A percentile compares a stretch with the other conserved stretches of the same genome.
Evolutionary conservation across 2,329 filamentous ascomycete genomes (phyloP).

Genomic region (Fusarium vanettenii): DNA sequence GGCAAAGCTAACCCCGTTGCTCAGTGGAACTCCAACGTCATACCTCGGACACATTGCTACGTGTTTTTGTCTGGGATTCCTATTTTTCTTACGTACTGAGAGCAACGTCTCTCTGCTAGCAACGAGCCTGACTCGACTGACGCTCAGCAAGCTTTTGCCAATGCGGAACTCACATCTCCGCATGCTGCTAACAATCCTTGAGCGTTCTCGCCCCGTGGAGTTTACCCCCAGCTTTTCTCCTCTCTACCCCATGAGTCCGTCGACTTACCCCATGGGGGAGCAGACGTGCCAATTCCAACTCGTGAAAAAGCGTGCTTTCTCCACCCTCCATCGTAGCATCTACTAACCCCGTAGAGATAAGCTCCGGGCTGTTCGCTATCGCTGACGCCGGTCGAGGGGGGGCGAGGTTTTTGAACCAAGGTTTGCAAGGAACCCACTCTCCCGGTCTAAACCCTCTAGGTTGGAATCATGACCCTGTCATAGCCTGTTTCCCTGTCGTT

Average conservation of each 20-base stretch:
- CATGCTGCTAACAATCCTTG: neutral
- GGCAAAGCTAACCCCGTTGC: slow-evolving; percentile 2
- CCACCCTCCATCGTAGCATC: slow-evolving; percentile 2
- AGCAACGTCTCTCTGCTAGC: neutral
- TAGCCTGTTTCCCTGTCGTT: slow-evolving; percentile 14
- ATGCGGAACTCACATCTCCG: neutral
- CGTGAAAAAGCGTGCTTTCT: neutral
- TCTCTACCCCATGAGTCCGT: slow-evolving; percentile 14
- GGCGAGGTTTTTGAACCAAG: neutral
- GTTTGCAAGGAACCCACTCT: slow-evolving; percentile 7
- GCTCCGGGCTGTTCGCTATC: slow-evolving; percentile 2
- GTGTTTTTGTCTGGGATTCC: neutral
- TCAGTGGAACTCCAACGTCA: slow-evolving; percentile 30
- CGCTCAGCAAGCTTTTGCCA: neutral
- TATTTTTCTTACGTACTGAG: slow-evolving; percentile 32
- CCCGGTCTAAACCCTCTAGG: neutral
- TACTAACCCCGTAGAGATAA: slow-evolving; percentile 8
- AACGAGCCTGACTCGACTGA: neutral
- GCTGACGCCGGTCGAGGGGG: slow-evolving; percentile 8
- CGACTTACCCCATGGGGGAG: slow-evolving; percentile 24
- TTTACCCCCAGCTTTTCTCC: neutral
- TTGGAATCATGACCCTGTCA: neutral
- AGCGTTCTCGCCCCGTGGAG: neutral
- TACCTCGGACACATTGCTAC: neutral
- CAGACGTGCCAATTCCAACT: slow-evolving; percentile 2